Evolutionary conservation across 2,329 filamentous ascomycete species (phyloP).

Genomic region (Drechmeria coniospora): DNA sequence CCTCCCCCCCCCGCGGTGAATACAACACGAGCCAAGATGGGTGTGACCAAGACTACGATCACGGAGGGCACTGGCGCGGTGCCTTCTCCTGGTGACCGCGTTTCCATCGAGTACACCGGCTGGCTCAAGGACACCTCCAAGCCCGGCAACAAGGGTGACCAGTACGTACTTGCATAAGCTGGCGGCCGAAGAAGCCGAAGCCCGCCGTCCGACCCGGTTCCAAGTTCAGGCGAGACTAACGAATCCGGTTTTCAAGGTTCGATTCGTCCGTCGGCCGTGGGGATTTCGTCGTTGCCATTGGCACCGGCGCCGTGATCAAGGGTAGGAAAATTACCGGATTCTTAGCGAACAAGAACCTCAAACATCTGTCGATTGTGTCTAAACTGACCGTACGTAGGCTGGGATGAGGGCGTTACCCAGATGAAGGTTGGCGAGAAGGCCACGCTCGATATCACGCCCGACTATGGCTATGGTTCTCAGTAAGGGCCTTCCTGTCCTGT

Average conservation of each 20-base stretch:
- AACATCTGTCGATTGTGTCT: too few relatives aligned
- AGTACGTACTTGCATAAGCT: too few relatives aligned
- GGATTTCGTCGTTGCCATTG: slow-evolving; percentile 65
- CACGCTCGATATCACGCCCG: slow-evolving; percentile 57
- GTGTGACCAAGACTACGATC: slow-evolving; percentile 54
- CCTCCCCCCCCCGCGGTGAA: too few relatives aligned
- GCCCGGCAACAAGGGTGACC: slow-evolving; percentile 48
- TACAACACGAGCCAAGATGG: slow-evolving; percentile 36
- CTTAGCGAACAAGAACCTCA: too few relatives aligned
- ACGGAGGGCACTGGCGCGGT: slow-evolving; percentile 44
- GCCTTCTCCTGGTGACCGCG: slow-evolving; percentile 52
- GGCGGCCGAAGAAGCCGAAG: too few relatives aligned
- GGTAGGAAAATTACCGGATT: too few relatives aligned
- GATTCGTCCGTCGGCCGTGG: slow-evolving; percentile 70
- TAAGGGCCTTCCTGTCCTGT: slow-evolving; percentile 16
- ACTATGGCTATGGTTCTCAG: slow-evolving; percentile 7
- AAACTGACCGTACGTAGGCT: too few relatives aligned
- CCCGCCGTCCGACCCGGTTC: too few relatives aligned
- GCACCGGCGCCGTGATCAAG: slow-evolving; percentile 70
- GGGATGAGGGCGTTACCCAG: slow-evolving; percentile 68
- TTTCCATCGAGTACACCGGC: slow-evolving; percentile 85
- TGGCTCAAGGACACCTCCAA: slow-evolving; percentile 56
- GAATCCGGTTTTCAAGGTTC: slow-evolving; percentile 59
- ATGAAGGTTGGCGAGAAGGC: slow-evolving; percentile 91
- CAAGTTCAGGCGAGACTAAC: too few relatives aligned